These are phyloP conservation scores for Boletellus emodensis DNA, from an alignment of 768 basidiomycete species.

Conservation along the genomic window DNA sequence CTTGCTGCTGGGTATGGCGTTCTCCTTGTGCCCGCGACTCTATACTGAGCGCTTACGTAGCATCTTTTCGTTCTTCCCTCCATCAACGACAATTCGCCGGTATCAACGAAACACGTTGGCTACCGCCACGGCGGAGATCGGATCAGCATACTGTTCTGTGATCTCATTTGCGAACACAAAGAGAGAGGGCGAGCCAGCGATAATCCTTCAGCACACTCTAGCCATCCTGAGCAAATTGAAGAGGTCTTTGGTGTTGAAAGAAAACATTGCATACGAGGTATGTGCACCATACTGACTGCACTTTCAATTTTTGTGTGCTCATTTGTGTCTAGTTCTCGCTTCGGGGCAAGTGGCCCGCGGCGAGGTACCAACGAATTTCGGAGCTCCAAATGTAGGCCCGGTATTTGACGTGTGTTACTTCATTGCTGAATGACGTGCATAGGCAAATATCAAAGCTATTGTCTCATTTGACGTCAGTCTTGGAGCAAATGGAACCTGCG, in stretches of 20 bases:
- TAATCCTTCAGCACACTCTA: slow-evolving; percentile 62
- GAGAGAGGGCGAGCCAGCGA: slow-evolving; percentile 44
- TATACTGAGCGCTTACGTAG: slow-evolving; percentile 31
- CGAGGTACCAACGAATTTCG: slow-evolving; percentile 66
- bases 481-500: slow-evolving; percentile 66
- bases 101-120: slow-evolving; percentile 72
- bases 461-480: slow-evolving; percentile 68
- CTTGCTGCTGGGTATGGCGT: slow-evolving; percentile 67
- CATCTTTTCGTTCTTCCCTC: slow-evolving; percentile 68
- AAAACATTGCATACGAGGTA: slow-evolving; percentile 68
- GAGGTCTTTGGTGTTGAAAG: slow-evolving; percentile 50
- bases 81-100: slow-evolving; percentile 66
- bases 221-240: slow-evolving; percentile 73
- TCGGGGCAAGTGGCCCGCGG: slow-evolving; percentile 74
- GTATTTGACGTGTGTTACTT: not conserved
- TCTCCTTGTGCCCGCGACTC: not conserved
- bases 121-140: slow-evolving; percentile 63
- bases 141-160: slow-evolving; percentile 70
- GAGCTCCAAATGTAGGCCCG: slow-evolving; percentile 60
- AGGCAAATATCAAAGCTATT: slow-evolving; percentile 69
- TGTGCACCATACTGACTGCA: slow-evolving; percentile 5
- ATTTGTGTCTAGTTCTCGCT: slow-evolving; percentile 56
- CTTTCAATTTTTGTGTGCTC: not conserved
- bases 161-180: slow-evolving; percentile 66
- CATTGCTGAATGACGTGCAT: slow-evolving; percentile 5